Conservation (phyloP, 345 rosid genomes). For the Aquilaria sinensis region DNA sequence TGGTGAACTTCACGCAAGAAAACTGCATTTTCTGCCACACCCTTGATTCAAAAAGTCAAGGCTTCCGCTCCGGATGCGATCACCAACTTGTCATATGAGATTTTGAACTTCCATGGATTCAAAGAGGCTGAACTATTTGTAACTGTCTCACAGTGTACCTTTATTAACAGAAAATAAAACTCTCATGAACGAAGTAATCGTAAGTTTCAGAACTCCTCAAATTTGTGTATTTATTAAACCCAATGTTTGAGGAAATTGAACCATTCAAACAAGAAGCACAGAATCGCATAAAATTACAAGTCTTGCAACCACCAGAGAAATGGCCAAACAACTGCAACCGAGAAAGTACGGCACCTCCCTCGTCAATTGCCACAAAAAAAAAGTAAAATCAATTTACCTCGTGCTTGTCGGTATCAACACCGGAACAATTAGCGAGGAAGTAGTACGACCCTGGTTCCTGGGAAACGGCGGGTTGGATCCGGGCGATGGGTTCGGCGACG, state of each 20-base stretch:
- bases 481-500: conserved; percentile 76
- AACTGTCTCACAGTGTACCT: conserved; percentile 83
- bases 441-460: conserved; percentile 64
- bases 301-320: neutral
- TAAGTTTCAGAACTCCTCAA: neutral
- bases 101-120: conserved; percentile 69
- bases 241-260: neutral
- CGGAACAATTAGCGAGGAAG: conserved; percentile 68
- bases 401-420: conserved; percentile 49
- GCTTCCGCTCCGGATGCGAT: conserved; percentile 85
- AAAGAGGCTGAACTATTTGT: conserved; percentile 44
- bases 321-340: neutral
- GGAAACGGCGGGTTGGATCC: conserved; percentile 88
- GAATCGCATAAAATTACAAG: no score
- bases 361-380: neutral
- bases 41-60: conserved; percentile 75
- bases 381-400: conserved; percentile 25
- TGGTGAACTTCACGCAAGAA: conserved; percentile 91
- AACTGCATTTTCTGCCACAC: conserved; percentile 65
- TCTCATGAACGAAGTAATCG: neutral
- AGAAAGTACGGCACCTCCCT: neutral
- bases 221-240: no score
- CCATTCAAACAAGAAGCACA: neutral
- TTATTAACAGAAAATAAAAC: conserved; percentile 13
- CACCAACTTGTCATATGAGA: conserved; percentile 83